Evolutionary conservation across 2,329 filamentous ascomycete genomes (phyloP), one percentile per base, ranked within the genome.

Genomic region (Beauveria asiatica): DNA sequence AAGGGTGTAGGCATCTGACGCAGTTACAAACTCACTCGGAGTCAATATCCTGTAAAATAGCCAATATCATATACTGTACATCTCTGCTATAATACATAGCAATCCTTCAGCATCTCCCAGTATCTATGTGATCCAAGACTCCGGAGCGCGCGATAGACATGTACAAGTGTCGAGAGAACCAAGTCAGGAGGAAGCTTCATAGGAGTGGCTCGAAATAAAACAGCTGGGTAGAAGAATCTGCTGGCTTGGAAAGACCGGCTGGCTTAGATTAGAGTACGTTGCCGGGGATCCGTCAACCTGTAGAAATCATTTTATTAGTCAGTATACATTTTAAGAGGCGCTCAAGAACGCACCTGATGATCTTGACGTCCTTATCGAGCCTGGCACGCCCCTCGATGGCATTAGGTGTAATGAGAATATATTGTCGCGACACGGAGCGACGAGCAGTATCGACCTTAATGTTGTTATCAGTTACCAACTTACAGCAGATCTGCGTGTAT

Each of bases 321-420:
- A 30, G 37, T 23, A 13, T 30, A 42, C 17, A 37, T 30, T 37
- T 33, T 23, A 49, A 46, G 17, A 13, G 48, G 46, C 37, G n/a
- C 23, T 16, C 51, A 27, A 37, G 25, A 2, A 70, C 78, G 65
- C 74, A 86, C 85, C 87, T 85, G 72, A 90, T 89, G 63, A 94
- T 86, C 69, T 86, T 89, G 62, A 95, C 90, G 68, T 95, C 90
- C 60, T 79, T 80, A 63, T 84, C 82, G 41, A 83, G 70, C 51
- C 77, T 75, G 27, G 78, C 80, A 67, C 81, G 73, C 66, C 81
- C 78, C 72, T 85, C 77, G 69, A 96, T 91, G 51, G 88, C 88
- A 67, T 96, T 95, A 30, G 94, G 94, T 2, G 93, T 97, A 70
- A 99, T 99, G 59, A 99, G 83, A 64, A 99, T 92, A 69, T 95